Evolutionary conservation across 352 stramenopile genomes (phyloP).

Genomic region (Pythium angustatum): DNA sequence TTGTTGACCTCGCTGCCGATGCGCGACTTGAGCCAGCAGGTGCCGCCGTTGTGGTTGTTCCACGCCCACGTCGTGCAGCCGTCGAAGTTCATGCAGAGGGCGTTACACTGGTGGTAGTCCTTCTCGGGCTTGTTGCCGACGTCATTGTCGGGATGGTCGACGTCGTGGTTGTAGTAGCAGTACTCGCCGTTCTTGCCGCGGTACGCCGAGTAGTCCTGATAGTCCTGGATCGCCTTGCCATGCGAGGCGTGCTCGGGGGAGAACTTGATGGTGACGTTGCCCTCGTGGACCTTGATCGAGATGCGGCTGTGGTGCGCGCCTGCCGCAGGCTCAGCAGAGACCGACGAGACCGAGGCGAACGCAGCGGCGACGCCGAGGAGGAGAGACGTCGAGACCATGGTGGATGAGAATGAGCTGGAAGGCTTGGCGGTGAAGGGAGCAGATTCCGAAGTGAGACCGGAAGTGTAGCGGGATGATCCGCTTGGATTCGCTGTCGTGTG

Average conservation of each 20-base stretch:
- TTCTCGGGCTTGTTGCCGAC: not conserved
- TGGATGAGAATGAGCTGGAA: not conserved
- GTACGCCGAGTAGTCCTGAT: not conserved
- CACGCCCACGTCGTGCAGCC: conserved; percentile 24
- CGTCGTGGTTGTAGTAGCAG: not conserved
- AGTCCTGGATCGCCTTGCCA: not conserved
- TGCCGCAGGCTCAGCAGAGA: too few species aligned
- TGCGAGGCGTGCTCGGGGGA: not conserved
- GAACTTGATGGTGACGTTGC: not conserved
- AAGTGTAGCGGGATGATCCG: too few species aligned
- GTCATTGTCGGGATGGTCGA: not conserved
- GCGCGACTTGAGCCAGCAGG: conserved; percentile 43
- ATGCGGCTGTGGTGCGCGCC: not conserved
- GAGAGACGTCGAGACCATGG: not conserved
- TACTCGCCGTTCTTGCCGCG: not conserved
- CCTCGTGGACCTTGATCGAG: not conserved
- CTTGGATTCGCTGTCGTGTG: too few species aligned
- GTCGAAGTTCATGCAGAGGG: not conserved
- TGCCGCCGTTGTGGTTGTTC: conserved; percentile 53
- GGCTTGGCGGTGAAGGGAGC: not conserved
- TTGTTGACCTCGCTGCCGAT: not conserved
- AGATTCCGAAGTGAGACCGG: not conserved
- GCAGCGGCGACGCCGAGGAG: not conserved
- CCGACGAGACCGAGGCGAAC: not conserved
- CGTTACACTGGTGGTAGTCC: not conserved